These are phyloP conservation scores for Blastobotrys petasosporus DNA, from an alignment of 1,139 yeast species.

Conservation along the genomic window DNA sequence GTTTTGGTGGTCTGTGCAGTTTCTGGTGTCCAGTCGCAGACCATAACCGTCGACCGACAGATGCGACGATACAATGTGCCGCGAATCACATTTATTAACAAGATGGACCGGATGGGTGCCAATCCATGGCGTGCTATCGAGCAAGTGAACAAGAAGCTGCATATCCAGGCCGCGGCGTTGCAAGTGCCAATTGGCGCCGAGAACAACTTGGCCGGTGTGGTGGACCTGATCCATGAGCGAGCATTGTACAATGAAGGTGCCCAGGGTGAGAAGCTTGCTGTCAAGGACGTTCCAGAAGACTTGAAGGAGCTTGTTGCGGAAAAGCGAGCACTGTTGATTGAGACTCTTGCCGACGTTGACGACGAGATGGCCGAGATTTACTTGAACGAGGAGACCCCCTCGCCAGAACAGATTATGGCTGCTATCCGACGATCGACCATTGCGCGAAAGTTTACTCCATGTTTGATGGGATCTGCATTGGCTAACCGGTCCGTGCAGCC, in stretches of 20 bases:
- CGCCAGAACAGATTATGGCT: conserved; percentile 68
- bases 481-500: conserved; percentile 95
- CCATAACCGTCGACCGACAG: conserved; percentile 97
- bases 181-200: conserved; percentile 98
- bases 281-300: conserved; percentile 66
- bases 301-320: conserved; percentile 72
- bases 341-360: conserved; percentile 94
- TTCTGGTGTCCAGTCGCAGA: conserved; percentile 96
- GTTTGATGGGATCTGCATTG: conserved; percentile 95
- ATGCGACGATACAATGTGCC: conserved; percentile 98
- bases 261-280: conserved; percentile 77
- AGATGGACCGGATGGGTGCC: conserved; percentile 99
- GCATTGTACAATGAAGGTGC: conserved; percentile 85
- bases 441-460: conserved; percentile 96
- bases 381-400: conserved; percentile 85
- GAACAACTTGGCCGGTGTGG: conserved; percentile 76
- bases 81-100: conserved; percentile 89
- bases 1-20: conserved; percentile 98
- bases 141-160: conserved; percentile 79
- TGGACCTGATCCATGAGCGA: conserved; percentile 80
- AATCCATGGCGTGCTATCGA: conserved; percentile 93
- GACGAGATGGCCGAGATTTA: conserved; percentile 93
- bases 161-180: conserved; percentile 93
- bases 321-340: conserved; percentile 76
- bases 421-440: conserved; percentile 97